Evolutionary conservation across 176 grass and related monocot species (phyloP).

Genomic region (Eleusine coracana): DNA sequence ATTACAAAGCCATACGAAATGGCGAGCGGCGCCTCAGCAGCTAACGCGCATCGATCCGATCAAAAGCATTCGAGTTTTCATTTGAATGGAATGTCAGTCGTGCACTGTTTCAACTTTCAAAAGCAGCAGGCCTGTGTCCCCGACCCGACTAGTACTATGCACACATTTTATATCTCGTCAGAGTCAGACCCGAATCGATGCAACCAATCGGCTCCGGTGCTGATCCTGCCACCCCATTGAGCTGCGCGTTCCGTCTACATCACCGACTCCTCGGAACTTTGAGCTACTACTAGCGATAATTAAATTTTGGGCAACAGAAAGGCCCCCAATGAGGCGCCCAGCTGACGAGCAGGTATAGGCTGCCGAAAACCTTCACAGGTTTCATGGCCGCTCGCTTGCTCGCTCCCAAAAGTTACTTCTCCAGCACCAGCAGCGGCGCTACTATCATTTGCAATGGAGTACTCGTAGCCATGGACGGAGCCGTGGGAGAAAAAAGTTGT

Average conservation of each 20-base stretch:
- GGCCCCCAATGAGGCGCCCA: background rate
- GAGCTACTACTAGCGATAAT: conserved; percentile 28
- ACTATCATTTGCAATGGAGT: background rate
- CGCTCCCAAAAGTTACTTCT: background rate
- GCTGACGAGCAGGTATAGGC: background rate
- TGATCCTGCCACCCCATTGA: conserved; percentile 27
- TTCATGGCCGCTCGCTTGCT: no score
- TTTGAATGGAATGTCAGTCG: conserved; percentile 15
- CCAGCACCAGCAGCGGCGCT: background rate
- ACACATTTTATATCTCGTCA: background rate
- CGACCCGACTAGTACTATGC: no score
- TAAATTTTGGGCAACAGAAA: conserved; percentile 38
- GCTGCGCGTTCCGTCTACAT: conserved; percentile 15
- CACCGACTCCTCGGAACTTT: conserved; percentile 42
- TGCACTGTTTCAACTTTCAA: background rate
- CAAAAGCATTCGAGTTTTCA: background rate
- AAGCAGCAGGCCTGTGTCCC: background rate
- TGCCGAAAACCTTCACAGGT: background rate
- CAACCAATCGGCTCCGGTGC: background rate
- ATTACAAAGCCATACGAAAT: background rate
- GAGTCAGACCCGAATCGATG: background rate
- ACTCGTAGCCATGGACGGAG: background rate
- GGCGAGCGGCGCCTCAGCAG: no score
- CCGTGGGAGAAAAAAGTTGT: background rate
- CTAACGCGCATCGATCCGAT: background rate